Conservation (phyloP, 73 alveolate genomes). For the Paramecium sexaurelia region DNA sequence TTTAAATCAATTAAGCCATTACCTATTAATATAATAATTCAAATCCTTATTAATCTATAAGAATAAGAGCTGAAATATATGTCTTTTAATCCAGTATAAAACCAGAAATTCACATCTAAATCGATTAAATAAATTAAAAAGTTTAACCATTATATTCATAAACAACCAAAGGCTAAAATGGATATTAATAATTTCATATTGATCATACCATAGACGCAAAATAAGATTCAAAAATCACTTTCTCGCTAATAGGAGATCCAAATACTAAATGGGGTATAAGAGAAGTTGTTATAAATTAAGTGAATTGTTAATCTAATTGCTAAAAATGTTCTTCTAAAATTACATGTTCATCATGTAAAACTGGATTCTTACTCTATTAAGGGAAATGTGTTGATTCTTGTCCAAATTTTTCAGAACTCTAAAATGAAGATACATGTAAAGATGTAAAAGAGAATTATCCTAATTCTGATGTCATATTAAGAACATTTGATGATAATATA, state of each 20-base stretch:
- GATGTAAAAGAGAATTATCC: neutral
- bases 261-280: slow-evolving; percentile 19
- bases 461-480: neutral
- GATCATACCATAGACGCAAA: neutral
- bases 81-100: neutral
- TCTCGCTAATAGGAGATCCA: neutral
- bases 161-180: neutral
- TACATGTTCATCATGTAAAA: neutral
- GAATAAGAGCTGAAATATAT: neutral
- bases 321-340: neutral
- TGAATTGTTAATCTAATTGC: neutral
- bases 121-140: neutral
- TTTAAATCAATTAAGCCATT: neutral
- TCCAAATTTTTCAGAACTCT: neutral
- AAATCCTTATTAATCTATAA: neutral
- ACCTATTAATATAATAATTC: neutral
- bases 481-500: neutral
- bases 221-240: neutral
- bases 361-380: neutral
- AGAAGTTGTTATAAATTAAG: neutral
- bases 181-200: neutral
- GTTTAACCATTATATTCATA: neutral
- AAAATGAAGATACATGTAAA: neutral
- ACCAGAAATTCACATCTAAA: neutral
- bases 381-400: neutral